Evolutionary conservation across 2,329 filamentous ascomycete species (phyloP).

Genomic region (Talaromyces sp.): DNA sequence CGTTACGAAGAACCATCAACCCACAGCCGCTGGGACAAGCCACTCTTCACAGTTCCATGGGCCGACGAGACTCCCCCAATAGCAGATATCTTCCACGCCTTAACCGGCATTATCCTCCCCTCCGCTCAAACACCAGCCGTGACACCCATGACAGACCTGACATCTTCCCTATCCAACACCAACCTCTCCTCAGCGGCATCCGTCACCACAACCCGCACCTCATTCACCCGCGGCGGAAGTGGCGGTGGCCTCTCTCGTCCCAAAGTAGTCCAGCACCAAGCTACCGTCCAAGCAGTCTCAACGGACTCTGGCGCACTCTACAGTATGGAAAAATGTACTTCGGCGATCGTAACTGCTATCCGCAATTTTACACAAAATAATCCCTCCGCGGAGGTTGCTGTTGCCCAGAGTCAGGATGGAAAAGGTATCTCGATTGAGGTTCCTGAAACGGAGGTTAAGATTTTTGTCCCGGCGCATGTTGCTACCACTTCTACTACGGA

Average conservation of each 20-base stretch:
- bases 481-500: conserved; percentile 43
- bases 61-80: conserved; percentile 59
- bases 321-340: conserved; percentile 47
- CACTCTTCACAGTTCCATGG: conserved; percentile 64
- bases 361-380: conserved; percentile 43
- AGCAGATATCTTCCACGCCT: conserved; percentile 63
- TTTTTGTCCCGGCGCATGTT: conserved; percentile 44
- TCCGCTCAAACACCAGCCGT: conserved; percentile 17
- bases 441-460: conserved; percentile 30
- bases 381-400: conserved; percentile 41
- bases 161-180: conserved; percentile 22
- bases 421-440: conserved; percentile 41
- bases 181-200: conserved; percentile 33
- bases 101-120: conserved; percentile 44
- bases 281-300: conserved; percentile 44
- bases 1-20: conserved; percentile 70
- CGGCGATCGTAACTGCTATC: conserved; percentile 45
- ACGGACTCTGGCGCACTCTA: conserved; percentile 48
- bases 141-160: conserved; percentile 21
- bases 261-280: conserved; percentile 45
- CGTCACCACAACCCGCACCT: conserved; percentile 26
- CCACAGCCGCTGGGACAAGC: conserved; percentile 67
- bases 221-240: conserved; percentile 20
- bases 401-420: conserved; percentile 31
- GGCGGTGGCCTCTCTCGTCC: conserved; percentile 21